Evolutionary conservation across 2,329 filamentous ascomycete species (phyloP).

Genomic region (Aspergillus bombycis): DNA sequence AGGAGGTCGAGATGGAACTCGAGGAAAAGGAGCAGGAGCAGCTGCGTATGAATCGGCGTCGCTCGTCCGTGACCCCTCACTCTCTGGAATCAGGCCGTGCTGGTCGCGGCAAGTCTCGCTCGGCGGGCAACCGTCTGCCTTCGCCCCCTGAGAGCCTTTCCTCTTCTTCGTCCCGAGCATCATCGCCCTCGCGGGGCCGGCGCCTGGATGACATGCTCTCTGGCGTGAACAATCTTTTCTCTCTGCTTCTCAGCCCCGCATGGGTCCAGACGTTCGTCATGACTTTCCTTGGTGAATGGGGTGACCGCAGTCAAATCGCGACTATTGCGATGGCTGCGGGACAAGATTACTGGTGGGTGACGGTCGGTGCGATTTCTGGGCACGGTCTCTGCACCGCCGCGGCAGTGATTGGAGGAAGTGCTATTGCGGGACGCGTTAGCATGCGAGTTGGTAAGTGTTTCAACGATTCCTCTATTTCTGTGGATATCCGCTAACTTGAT

Average conservation of each 20-base stretch:
- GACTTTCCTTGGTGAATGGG: conserved; percentile 99
- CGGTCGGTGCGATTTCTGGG: conserved; percentile 80
- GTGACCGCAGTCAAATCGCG: conserved; percentile 94
- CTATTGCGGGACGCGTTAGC: conserved; percentile 91
- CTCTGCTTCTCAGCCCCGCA: conserved; percentile 85
- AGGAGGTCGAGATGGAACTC: conserved; percentile 91
- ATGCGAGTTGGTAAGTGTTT: conserved; percentile 84
- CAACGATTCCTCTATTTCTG: neutral
- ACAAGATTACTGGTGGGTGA: conserved; percentile 99
- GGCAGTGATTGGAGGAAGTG: conserved; percentile 87
- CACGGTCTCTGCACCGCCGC: conserved; percentile 89
- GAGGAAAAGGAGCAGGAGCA: conserved; percentile 87
- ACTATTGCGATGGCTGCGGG: conserved; percentile 99
- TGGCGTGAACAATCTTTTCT: conserved; percentile 83
- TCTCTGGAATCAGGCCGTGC: conserved; percentile 78
- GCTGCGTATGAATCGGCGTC: conserved; percentile 65
- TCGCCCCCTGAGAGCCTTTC: conserved; percentile 80
- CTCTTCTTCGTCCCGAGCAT: conserved; percentile 68
- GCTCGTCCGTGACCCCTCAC: conserved; percentile 73
- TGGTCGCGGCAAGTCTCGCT: conserved; percentile 66
- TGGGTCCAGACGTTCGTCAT: conserved; percentile 99
- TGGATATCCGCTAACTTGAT: conserved; percentile 28
- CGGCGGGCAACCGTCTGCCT: conserved; percentile 72
- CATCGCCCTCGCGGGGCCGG: conserved; percentile 53
- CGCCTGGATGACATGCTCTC: conserved; percentile 51